A percentile compares a stretch with the other conserved stretches of the same genome.
Conservation (phyloP, 345 rosid species). For the Erysimum cheiranthoides region DNA sequence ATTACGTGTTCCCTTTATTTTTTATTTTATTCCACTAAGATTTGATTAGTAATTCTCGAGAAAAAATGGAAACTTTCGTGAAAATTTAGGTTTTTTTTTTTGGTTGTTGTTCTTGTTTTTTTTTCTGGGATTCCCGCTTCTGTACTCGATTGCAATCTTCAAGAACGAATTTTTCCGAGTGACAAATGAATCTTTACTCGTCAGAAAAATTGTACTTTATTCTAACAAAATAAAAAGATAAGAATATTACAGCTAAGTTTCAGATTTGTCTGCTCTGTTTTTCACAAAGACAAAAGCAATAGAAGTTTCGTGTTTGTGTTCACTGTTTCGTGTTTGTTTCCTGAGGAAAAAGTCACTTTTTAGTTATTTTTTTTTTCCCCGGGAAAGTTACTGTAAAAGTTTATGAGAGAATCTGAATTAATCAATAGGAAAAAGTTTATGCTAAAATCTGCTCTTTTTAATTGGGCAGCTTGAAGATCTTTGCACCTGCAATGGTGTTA, state of each 20-base stretch:
- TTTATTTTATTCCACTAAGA: neutral
- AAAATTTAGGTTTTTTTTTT: neutral
- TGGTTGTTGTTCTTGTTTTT: slow-evolving; percentile 7
- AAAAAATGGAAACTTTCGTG: neutral
- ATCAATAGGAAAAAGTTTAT: neutral
- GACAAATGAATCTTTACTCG: slow-evolving; percentile 18
- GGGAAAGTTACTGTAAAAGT: slow-evolving; percentile 24
- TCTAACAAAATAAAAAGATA: neutral
- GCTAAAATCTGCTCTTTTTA: neutral
- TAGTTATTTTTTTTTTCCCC: neutral
- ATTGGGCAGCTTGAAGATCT: slow-evolving; percentile 79
- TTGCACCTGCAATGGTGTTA: slow-evolving; percentile 73
- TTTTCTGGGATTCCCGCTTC: slow-evolving; percentile 19
- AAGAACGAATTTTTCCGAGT: slow-evolving; percentile 15
- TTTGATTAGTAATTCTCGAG: slow-evolving; percentile 12
- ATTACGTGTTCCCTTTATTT: neutral
- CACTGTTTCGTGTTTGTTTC: slow-evolving; percentile 34
- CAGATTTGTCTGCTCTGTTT: slow-evolving; percentile 37
- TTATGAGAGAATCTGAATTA: slow-evolving; percentile 6
- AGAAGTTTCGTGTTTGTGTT: slow-evolving; percentile 31
- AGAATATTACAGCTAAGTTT: slow-evolving; percentile 20
- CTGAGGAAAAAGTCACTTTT: slow-evolving; percentile 25
- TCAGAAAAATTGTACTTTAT: slow-evolving; percentile 33
- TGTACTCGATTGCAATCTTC: slow-evolving; percentile 22
- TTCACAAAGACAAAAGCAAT: slow-evolving; percentile 30